A percentile compares a stretch with the other conserved stretches of the same genome.
Evolutionary conservation across 768 basidiomycete species (phyloP).

Genomic region (Phlebiopsis gigantea): DNA sequence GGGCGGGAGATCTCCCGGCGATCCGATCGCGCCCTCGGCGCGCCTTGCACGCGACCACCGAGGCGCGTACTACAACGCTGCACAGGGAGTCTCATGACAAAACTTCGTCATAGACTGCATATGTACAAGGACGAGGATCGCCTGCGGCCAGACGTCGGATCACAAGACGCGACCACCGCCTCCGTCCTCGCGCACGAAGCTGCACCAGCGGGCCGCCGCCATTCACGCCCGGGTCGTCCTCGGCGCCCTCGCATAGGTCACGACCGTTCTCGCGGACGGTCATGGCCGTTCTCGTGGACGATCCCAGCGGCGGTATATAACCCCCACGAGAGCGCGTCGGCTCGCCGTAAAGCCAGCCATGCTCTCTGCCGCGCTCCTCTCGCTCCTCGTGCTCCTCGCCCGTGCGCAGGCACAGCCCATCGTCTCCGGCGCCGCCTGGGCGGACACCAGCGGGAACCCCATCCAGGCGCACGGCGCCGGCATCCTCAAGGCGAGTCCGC

Average conservation of each 20-base stretch:
- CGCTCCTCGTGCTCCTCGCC: conserved; percentile 7
- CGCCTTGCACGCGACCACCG: no score
- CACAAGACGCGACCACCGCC: background rate
- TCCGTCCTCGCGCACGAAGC: background rate
- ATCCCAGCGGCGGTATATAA: background rate
- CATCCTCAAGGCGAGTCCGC: conserved; percentile 52
- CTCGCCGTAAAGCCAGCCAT: background rate
- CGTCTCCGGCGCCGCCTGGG: conserved; percentile 59
- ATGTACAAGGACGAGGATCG: no score
- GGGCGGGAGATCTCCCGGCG: conserved; percentile 2
- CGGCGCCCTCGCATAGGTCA: background rate
- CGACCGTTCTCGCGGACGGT: background rate
- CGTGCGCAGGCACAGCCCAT: conserved; percentile 32
- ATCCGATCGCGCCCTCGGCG: conserved; percentile 1
- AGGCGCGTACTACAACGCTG: no score
- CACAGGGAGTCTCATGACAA: no score
- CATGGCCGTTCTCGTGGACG: background rate
- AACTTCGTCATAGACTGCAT: no score
- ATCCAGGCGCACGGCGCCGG: conserved; percentile 65
- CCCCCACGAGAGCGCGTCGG: background rate
- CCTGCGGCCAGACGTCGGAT: conserved; percentile 3
- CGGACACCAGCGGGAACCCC: conserved; percentile 52
- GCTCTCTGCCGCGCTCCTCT: conserved; percentile 6
- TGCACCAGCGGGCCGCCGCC: background rate
- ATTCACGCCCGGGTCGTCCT: conserved; percentile 1